Base-by-base conservation (phyloP, 805 yeast genomes). In the Saccharomycopsis javanensis region DNA sequence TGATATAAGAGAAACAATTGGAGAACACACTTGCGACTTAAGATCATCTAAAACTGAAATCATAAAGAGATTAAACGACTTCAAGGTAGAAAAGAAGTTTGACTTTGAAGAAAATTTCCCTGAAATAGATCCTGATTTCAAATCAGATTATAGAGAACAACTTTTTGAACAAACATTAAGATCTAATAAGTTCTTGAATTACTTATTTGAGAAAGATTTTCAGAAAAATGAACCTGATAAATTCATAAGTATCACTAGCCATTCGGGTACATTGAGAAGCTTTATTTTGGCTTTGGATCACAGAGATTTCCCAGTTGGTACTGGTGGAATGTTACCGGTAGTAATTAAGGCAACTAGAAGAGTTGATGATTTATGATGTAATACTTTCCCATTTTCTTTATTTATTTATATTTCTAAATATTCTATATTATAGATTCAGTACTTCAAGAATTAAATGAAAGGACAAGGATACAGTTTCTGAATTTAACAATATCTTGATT, bases 21-120 rank as follows among this genome's bases (percentile, higher is more conserved):
- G 88, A 2, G 69, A 64, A 33, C 83, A 82, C 63, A 66, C 79
- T 5, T 83, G 88, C 65, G 87, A 84, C 66, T 77, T 78, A 67
- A 68, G 88, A 58, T 59, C 71, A 28, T 62, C 76, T 5, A 68
- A 72, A 30, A 60, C 71, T 1, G 68, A 69, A 27, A 69, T 78
- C 27, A 68, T 63, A n/a, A 66, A 69, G 2, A 71, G 77, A 64
- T 79, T 60, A 37, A 28, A 16, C 5, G 71, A 70, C 27, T 37
- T 33, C 27, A 33, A 50, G 11, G 38, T 27, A 16, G 13, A n/a
- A 8, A 30, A 51, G 23, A 72, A 72, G 5, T 77, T 77, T 50
- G 63, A 59, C 1, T 70, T 79, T 46, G 82, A 79, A 63, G 67
- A 67, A 1, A 73, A 74, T 0, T 76, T 79, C 51, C 69, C 59